Base-by-base conservation (phyloP, 805 yeast species). In the Saccharomyces cerevisiae region DNA sequence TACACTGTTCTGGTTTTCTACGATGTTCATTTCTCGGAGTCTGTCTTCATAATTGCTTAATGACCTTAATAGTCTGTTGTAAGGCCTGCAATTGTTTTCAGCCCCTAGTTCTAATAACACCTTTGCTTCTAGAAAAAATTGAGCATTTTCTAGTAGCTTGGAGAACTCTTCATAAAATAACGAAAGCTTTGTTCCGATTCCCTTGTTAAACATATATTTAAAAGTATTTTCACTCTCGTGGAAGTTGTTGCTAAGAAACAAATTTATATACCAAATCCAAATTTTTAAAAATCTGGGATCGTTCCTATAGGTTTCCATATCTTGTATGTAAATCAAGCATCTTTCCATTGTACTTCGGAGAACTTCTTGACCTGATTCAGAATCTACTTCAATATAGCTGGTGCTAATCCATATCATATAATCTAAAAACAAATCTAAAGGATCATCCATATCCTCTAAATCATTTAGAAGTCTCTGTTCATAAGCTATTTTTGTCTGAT, bases 161-260 rank as follows among this genome's bases (percentile, higher is more conserved):
- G 96, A 89, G 71, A 87, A 89, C 55, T 81, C 85, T 63, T 88
- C 95, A 62, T 89, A 91, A 65, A 79, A 90, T 13, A 80, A 59
- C 0, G 96, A 82, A 49, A 88, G 71, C 41, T 74, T 73, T 31
- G 65, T 65, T 0, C 96, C 97, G 41, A 92, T 88, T 51, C 78
- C 81, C 58, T 85, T 83, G 57, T 85, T 80, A 48, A 84, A 80
- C 68, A 91, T 73, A 64, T 85, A 89, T 2, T 81, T 76, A 67
- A 84, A 91, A 2, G 88, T 75, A 53, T 86, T 92, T 41, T 81
- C 73, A 0, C 92, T 91, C 13, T 85, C 78, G 56, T 85, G 87
- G 0, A 86, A 78, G 78, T 82, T 41, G 21, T 58, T 57, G 1
- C 57, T 43, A 21, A 57, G 51, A 49, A 63, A 66, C 9, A 65